Percentiles rank a stretch among this genome's conserved stretches.
phyloP scores from a whole-genome alignment of 2,329 filamentous ascomycete species.

The Colletotrichum paranaense region DNA sequence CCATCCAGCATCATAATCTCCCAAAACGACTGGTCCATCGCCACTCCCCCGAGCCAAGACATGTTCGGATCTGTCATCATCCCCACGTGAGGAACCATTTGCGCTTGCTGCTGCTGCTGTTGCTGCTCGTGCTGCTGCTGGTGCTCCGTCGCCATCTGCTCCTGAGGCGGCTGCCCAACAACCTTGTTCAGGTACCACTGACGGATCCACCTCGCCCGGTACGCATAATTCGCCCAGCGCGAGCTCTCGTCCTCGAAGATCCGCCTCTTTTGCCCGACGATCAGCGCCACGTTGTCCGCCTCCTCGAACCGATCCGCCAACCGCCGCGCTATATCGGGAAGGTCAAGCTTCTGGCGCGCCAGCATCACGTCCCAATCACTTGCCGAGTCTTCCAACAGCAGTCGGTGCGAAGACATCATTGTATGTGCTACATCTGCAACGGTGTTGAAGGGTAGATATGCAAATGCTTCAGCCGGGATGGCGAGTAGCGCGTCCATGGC shows the following conservation, averaged over 20 bases:
- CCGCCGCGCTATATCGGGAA: conserved; percentile 41
- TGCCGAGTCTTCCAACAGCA: conserved; percentile 47
- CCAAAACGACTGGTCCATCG: conserved; percentile 26
- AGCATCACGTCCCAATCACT: conserved; percentile 49
- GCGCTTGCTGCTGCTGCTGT: neutral
- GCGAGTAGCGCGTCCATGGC: conserved; percentile 42
- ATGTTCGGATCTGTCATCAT: neutral
- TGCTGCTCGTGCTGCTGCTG: neutral
- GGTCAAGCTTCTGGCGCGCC: conserved; percentile 48
- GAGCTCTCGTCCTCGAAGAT: conserved; percentile 45
- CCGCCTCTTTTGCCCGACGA: conserved; percentile 39
- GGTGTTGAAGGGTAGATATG: conserved; percentile 44
- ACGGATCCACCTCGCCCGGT: conserved; percentile 52
- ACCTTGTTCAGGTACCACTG: conserved; percentile 49
- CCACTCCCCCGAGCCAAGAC: conserved; percentile 3
- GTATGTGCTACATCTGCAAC: conserved; percentile 47
- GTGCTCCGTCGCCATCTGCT: neutral
- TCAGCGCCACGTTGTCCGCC: conserved; percentile 41
- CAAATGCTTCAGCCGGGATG: conserved; percentile 41
- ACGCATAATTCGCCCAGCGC: conserved; percentile 45
- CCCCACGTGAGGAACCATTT: neutral
- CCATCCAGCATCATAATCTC: conserved; percentile 18
- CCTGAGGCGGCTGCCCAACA: neutral
- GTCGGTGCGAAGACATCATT: conserved; percentile 47
- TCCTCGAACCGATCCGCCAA: conserved; percentile 46